Conservation (phyloP, 2,329 filamentous ascomycete species). For the Byssochlamys sp. region DNA sequence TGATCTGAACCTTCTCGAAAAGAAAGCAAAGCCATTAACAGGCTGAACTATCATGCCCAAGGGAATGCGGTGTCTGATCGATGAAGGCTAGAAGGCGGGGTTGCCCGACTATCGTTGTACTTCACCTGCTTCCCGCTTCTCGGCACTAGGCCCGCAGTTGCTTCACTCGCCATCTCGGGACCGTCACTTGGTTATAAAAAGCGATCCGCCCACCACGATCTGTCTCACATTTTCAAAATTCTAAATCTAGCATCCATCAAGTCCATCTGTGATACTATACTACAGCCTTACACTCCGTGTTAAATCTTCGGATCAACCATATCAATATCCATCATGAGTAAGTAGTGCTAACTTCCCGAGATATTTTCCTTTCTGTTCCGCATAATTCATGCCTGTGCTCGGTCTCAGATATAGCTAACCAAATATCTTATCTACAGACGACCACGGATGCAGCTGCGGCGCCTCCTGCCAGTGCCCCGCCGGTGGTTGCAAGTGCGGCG, state of each 20-base stretch:
- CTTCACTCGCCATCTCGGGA: not conserved
- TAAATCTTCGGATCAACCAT: not conserved
- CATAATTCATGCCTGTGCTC: too few relatives aligned
- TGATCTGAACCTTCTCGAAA: not conserved
- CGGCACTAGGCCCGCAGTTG: not conserved
- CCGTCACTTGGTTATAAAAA: not conserved
- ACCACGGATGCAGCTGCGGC: conserved; percentile 34
- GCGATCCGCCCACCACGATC: not conserved
- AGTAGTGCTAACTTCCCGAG: conserved; percentile 2
- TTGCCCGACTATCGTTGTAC: not conserved
- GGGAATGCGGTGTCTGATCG: not conserved
- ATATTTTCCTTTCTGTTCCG: not conserved
- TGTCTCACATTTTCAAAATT: not conserved
- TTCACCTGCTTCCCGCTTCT: not conserved
- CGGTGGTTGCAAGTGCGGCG: conserved; percentile 31
- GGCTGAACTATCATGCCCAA: not conserved
- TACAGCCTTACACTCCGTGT: not conserved
- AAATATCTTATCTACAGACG: conserved; percentile 7
- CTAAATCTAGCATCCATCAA: conserved; percentile 3
- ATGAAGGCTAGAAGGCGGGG: not conserved
- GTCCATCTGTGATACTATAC: conserved; percentile 1
- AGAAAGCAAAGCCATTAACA: not conserved
- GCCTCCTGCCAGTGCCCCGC: conserved; percentile 33
- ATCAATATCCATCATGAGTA: conserved; percentile 16
- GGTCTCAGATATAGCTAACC: not conserved